Conservation (phyloP, 352 stramenopile genomes). For the Phytophthora palmivora region DNA sequence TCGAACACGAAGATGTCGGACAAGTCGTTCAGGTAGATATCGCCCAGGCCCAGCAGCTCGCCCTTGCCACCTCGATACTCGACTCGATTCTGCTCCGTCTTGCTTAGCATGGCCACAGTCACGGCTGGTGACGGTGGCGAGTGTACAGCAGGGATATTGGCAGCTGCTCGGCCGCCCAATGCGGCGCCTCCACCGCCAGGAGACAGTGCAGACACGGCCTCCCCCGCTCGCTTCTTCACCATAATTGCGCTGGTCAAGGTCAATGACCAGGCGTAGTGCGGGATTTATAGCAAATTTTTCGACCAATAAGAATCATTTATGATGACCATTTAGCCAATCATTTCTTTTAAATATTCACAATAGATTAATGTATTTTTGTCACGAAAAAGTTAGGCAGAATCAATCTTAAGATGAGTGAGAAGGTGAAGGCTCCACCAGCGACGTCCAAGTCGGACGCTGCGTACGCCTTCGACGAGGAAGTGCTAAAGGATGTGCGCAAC, state of each 20-base stretch:
- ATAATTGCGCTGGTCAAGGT: slow-evolving; percentile 31
- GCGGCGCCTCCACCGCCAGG: slow-evolving; percentile 14
- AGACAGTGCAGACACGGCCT: slow-evolving; percentile 16
- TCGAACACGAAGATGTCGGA: slow-evolving; percentile 88
- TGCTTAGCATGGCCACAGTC: slow-evolving; percentile 66
- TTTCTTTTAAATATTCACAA: not conserved
- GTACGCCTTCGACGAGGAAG: slow-evolving; percentile 86
- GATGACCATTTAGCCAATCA: slow-evolving; percentile 12
- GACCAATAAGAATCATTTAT: not conserved
- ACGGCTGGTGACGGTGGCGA: slow-evolving; percentile 44
- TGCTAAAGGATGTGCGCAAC: slow-evolving; percentile 85
- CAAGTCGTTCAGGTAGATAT: slow-evolving; percentile 90
- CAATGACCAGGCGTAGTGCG: slow-evolving; percentile 16
- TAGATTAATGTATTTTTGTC: too few species aligned
- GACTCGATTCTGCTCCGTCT: slow-evolving; percentile 56
- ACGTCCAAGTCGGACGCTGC: slow-evolving; percentile 63
- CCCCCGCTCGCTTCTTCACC: slow-evolving; percentile 53
- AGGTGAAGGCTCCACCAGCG: slow-evolving; percentile 15
- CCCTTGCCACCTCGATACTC: slow-evolving; percentile 60
- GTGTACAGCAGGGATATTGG: not conserved
- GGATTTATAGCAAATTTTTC: not conserved
- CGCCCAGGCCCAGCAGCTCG: slow-evolving; percentile 71
- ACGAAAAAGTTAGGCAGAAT: slow-evolving; percentile 29
- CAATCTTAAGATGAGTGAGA: slow-evolving; percentile 34
- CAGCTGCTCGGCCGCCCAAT: slow-evolving; percentile 1